phyloP scores from a whole-genome alignment of 495 filamentous ascomycete species.

The Aspergillus kassunensis region DNA sequence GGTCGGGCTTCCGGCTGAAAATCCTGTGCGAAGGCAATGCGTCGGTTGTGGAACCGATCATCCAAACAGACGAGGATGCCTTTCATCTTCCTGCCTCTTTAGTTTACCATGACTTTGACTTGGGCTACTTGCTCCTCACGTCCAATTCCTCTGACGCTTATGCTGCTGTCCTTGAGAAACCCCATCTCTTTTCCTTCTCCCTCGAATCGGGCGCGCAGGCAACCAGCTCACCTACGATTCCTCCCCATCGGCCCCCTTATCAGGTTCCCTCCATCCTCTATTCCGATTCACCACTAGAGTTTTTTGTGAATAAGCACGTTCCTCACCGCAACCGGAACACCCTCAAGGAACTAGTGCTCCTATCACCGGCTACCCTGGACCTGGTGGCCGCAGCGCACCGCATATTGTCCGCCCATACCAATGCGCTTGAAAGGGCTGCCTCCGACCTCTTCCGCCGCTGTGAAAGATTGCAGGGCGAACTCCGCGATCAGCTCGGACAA shows the following conservation, averaged over 20 bases:
- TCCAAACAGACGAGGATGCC: constrained; percentile 50
- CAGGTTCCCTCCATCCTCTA: constrained; percentile 65
- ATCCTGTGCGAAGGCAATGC: constrained; percentile 61
- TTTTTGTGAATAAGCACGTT: constrained; percentile 57
- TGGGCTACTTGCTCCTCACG: constrained; percentile 78
- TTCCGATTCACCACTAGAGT: constrained; percentile 51
- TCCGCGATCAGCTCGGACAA: constrained; percentile 65
- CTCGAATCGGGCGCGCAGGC: constrained; percentile 22
- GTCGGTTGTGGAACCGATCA: constrained; percentile 56
- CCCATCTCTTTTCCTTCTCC: constrained; percentile 38
- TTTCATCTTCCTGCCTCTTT: constrained; percentile 55
- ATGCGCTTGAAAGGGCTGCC: constrained; percentile 65
- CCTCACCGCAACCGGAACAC: constrained; percentile 56
- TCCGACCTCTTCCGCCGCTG: constrained; percentile 79
- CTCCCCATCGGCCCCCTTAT: constrained; percentile 60
- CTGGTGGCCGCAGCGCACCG: constrained; percentile 74
- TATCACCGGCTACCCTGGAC: constrained; percentile 71
- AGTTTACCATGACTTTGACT: constrained; percentile 66
- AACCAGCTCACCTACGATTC: constrained; percentile 23
- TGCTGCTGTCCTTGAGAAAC: constrained; percentile 63
- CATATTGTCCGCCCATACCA: constrained; percentile 68
- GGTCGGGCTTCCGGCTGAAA: constrained; percentile 68
- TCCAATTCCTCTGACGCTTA: constrained; percentile 58
- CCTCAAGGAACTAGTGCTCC: constrained; percentile 65
- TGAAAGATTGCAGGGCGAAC: constrained; percentile 65